Evolutionary conservation across 139 green algal species (phyloP).

Genomic region (Chlamydomonas urium): DNA sequence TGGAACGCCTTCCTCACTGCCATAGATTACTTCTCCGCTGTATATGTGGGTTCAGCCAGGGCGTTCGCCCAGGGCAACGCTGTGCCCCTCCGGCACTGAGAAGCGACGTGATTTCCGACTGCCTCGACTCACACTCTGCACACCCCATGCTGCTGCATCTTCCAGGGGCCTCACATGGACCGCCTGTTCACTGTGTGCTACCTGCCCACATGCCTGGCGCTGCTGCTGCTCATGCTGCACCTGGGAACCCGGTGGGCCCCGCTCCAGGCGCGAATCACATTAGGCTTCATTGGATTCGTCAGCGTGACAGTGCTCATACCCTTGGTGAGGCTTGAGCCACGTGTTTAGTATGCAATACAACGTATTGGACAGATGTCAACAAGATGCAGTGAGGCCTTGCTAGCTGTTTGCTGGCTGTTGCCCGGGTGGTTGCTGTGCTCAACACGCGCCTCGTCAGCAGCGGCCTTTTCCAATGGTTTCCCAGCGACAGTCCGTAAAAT

Average conservation of each 20-base stretch:
- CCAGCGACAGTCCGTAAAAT: too few relatives aligned
- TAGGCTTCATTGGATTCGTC: slow-evolving; percentile 3
- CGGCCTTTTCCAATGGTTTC: too few relatives aligned
- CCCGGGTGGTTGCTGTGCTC: too few relatives aligned
- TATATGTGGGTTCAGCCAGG: slow-evolving; percentile 16
- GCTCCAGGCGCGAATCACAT: slow-evolving; percentile 1
- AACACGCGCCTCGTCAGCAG: too few relatives aligned
- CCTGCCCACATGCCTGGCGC: slow-evolving; percentile 52
- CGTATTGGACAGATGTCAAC: too few relatives aligned
- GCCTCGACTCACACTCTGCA: too few relatives aligned
- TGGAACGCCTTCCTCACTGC: slow-evolving; percentile 79
- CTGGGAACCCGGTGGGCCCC: background rate
- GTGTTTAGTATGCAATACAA: too few relatives aligned
- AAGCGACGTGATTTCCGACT: background rate
- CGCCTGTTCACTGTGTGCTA: slow-evolving; percentile 69
- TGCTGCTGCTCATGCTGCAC: slow-evolving; percentile 27
- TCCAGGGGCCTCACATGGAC: slow-evolving; percentile 62
- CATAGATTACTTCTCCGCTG: slow-evolving; percentile 44
- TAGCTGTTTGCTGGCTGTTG: too few relatives aligned
- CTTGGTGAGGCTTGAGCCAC: too few relatives aligned
- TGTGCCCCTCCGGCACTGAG: too few relatives aligned
- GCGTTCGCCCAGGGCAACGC: too few relatives aligned
- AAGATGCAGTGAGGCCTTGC: too few relatives aligned
- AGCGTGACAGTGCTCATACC: background rate
- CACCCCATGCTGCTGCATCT: background rate